phyloP scores from a whole-genome alignment of 495 filamentous ascomycete species.

The Cercophora newfieldiana region DNA sequence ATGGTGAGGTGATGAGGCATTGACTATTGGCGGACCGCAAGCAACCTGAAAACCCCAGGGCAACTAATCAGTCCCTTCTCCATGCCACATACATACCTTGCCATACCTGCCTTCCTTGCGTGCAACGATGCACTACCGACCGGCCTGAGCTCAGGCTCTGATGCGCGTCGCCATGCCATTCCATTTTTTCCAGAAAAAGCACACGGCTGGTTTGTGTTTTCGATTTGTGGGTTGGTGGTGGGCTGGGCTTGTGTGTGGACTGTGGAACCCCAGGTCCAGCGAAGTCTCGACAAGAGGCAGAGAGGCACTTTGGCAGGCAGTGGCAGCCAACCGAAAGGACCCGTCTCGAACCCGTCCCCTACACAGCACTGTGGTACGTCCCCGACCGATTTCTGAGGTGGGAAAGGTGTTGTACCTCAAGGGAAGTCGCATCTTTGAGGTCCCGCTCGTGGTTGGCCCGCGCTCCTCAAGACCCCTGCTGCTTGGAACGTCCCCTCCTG shows the following conservation, averaged over 20 bases:
- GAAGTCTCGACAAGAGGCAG: no score
- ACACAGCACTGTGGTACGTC: no score
- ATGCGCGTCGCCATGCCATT: background rate
- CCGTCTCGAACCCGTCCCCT: background rate
- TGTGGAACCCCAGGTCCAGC: conserved; percentile 15
- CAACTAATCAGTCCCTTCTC: background rate
- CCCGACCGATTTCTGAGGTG: no score
- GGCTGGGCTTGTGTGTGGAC: background rate
- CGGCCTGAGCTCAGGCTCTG: no score
- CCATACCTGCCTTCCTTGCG: background rate
- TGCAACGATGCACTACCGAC: background rate
- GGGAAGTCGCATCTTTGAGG: background rate
- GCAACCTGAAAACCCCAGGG: background rate
- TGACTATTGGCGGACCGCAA: background rate
- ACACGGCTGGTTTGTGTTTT: conserved; percentile 5
- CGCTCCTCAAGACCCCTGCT: no score
- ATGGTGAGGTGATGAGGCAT: background rate
- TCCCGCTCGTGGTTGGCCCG: background rate
- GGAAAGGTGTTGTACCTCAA: background rate
- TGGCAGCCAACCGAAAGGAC: background rate
- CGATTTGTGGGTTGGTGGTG: background rate
- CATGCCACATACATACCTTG: background rate
- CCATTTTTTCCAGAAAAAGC: conserved; percentile 4
- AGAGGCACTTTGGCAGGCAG: background rate
- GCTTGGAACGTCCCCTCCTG: no score